Percentiles rank a stretch among this genome's conserved stretches.
Conservation (phyloP, 768 basidiomycete species). For the Calocybe cyanea region DNA sequence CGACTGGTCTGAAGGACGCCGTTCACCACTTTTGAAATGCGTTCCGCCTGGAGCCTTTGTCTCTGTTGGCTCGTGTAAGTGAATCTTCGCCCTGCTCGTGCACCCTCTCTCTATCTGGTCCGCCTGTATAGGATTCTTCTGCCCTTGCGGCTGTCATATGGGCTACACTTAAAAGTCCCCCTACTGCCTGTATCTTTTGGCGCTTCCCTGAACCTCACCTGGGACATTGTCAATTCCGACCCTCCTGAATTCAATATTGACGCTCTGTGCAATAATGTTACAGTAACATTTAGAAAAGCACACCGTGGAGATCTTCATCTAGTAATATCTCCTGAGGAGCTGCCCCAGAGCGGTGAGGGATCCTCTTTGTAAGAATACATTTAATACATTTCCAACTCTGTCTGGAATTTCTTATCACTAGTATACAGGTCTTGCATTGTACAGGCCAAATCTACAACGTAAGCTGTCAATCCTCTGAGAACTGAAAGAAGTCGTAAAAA, state of each 20-base stretch:
- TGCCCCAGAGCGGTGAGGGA: neutral
- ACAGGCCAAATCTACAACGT: constrained; percentile 5
- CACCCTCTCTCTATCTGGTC: too few species aligned
- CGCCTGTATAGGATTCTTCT: neutral
- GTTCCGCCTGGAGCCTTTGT: neutral
- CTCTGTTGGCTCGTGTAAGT: neutral
- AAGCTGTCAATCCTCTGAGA: neutral
- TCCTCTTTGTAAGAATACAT: neutral
- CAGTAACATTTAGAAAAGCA: neutral
- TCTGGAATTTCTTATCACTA: neutral
- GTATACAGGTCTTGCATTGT: constrained; percentile 7
- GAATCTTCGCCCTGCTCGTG: too few species aligned
- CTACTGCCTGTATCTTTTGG: neutral
- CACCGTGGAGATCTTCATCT: neutral
- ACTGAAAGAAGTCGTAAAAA: neutral
- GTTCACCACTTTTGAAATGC: neutral
- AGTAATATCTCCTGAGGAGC: neutral
- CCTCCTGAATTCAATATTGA: constrained; percentile 5
- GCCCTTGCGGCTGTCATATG: neutral
- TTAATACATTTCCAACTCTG: too few species aligned
- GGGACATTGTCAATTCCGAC: neutral
- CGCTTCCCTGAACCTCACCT: constrained; percentile 2
- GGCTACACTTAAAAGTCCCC: neutral
- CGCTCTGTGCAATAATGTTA: constrained; percentile 5
- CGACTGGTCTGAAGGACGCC: neutral